These are phyloP conservation scores for Mallotus nudiflorus DNA, from an alignment of 345 rosid genomes.

Conservation along the genomic window DNA sequence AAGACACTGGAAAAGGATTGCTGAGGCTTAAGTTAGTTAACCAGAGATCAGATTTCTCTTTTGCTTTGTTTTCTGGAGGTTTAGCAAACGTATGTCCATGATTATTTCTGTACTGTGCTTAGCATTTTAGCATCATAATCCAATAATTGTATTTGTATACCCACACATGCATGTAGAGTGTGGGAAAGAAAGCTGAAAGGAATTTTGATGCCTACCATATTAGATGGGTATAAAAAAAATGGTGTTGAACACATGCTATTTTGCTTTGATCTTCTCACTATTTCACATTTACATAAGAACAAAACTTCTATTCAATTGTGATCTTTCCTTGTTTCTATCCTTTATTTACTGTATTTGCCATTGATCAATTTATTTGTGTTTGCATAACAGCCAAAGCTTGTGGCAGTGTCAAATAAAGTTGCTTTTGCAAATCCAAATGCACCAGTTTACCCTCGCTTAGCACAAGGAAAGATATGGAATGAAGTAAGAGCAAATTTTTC, in stretches of 20 bases:
- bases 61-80: slow-evolving; percentile 63
- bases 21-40: slow-evolving; percentile 71
- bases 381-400: slow-evolving; percentile 57
- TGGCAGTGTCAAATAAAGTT: slow-evolving; percentile 60
- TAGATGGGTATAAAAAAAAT: too few relatives aligned
- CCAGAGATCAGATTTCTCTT: slow-evolving; percentile 75
- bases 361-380: slow-evolving; percentile 3
- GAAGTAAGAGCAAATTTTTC: slow-evolving; percentile 45
- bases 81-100: slow-evolving; percentile 46
- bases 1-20: slow-evolving; percentile 46
- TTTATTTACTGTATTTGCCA: not conserved
- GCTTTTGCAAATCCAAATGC: slow-evolving; percentile 62
- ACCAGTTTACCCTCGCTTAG: slow-evolving; percentile 69
- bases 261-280: too few relatives aligned
- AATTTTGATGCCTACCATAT: too few relatives aligned
- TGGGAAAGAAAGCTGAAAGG: too few relatives aligned
- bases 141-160: not conserved
- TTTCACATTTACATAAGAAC: not conserved
- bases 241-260: too few relatives aligned
- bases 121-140: not conserved
- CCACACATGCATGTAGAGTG: too few relatives aligned
- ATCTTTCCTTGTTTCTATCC: not conserved
- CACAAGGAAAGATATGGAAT: slow-evolving; percentile 69
- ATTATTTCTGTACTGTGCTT: not conserved
- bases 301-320: too few relatives aligned